Base-by-base conservation (phyloP, 2,329 filamentous ascomycete species). In the Aspergillus sp. region DNA sequence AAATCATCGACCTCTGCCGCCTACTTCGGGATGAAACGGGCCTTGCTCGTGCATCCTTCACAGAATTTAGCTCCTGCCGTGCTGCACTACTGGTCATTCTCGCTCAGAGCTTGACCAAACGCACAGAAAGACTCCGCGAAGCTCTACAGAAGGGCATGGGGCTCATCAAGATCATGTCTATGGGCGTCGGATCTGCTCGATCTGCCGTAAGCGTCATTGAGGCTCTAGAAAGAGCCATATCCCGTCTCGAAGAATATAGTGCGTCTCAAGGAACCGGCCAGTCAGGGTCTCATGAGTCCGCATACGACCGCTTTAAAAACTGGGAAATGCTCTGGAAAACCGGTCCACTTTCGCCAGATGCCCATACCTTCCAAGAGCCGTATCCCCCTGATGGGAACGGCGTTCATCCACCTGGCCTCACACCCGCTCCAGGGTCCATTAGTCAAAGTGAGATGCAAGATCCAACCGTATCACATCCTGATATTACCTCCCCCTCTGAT, bases 11-110 rank as follows among this genome's bases (percentile, higher is more conserved):
- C 44, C 75, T 82, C 4, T 83, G 81, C 60, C 77, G 77, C 41
- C 70, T 79, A 4, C 75, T 84, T 4, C 77, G 79, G 40, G 77
- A 78, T 45, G 79, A 77, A n/a, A 77, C 79, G 14, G 82, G 82
- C 15, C 79, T 84, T 52, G 81, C 82, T 6, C 77, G 81, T 31
- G 80, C 81, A 3, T 83, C 81, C 0, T 84, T 84, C 62, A 83
- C 81, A 3, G 82, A 84, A 61, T 84, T 83, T 64, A 82, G 80
- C 64, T 80, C 82, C 3, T 83, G 81, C 51, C 80, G 82, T 43
- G 81, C 81, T 9, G 81, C 82, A 8, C 70, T 84, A 6, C 73
- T 84, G 3, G 81, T 84, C 27, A 75, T 77, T 15, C 61, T 77
- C 6, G 75, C 75, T 0, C 74, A 76, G 45, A 73, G 72, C 17